Evolutionary conservation across 768 basidiomycete species (phyloP), one percentile per base, ranked within the genome.

Genomic region (Trametes coccinea): DNA sequence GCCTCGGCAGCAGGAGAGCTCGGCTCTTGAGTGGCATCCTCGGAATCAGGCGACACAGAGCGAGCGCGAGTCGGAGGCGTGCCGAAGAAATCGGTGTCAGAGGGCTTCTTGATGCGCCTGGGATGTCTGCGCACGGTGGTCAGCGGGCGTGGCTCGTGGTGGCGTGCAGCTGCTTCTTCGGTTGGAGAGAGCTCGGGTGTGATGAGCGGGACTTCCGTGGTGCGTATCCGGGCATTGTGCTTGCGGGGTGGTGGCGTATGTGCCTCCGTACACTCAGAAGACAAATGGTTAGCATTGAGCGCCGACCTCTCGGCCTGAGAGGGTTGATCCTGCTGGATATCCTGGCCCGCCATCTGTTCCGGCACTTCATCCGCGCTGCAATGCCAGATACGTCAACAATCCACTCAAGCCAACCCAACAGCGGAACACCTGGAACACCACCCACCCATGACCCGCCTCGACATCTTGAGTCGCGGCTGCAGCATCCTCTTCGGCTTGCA

Each of bases 11-110:
- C 41, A 16, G 61, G 57, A 22, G 61, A 60, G 41, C 63, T 62
- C 6, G 39, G 45, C 2, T 33, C 44, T 8, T 49, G n/a, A 5
- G 31, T 43, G 4, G 43, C 47, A 14, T 33, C 30, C 2, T 22
- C 49, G 5, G 4, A 11, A 9, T 44, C 13, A 10, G 30, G 27
- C 13, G 49, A 52, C 33, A 37, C 27, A 5, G 40, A 40, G 27
- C 52, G 30, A 9, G 64, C 45, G 13, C 45, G 39, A 4, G 51
- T 31, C 2, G 54, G 33, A 8, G 53, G 54, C 6, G 66, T 60
- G 4, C 37, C 58, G 48, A 67, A 67, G 51, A 61, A 53, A 13
- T 63, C 57, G 16, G 39, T 54, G 1, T 58, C 60, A 11, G 40
- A 16, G 9, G 40, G n/a, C 17, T 34, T 39, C 39, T 48, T 45